Evolutionary conservation across 371 early-diverging fungal species (phyloP).

Genomic region (Rhizopus delemar): DNA sequence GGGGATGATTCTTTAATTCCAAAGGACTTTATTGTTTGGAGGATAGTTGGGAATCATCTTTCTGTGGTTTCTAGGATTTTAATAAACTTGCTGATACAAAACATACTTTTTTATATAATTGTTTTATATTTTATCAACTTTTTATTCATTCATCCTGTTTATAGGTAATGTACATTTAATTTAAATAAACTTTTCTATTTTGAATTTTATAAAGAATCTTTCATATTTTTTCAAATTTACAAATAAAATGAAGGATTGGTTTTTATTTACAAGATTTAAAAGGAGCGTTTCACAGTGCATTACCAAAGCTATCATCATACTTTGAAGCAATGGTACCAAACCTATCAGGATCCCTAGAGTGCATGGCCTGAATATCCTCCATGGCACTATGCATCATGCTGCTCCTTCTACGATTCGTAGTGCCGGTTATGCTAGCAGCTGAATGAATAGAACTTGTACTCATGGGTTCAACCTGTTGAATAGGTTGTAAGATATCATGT

Average conservation of each 20-base stretch:
- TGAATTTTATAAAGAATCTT: neutral
- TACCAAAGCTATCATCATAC: neutral
- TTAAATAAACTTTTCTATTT: neutral
- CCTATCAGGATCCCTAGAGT: neutral
- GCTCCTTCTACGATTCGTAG: neutral
- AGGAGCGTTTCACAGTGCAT: neutral
- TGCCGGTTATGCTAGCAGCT: neutral
- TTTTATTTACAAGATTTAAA: neutral
- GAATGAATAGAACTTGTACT: neutral
- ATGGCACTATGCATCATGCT: neutral
- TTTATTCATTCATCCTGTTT: too few relatives aligned
- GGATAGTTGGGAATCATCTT: constrained; percentile 17
- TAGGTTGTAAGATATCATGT: too few relatives aligned
- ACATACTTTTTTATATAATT: neutral
- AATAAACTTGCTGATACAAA: constrained; percentile 34
- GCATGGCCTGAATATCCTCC: neutral
- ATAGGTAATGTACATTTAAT: too few relatives aligned
- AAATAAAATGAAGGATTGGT: neutral
- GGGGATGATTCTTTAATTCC: constrained; percentile 26
- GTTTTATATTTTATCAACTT: neutral
- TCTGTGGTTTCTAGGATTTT: constrained; percentile 49
- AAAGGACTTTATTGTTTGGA: too few relatives aligned
- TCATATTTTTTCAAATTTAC: neutral
- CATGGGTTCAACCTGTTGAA: neutral
- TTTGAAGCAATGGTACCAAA: neutral